phyloP scores from a whole-genome alignment of 768 basidiomycete genomes.

The Steccherinum ochraceum region DNA sequence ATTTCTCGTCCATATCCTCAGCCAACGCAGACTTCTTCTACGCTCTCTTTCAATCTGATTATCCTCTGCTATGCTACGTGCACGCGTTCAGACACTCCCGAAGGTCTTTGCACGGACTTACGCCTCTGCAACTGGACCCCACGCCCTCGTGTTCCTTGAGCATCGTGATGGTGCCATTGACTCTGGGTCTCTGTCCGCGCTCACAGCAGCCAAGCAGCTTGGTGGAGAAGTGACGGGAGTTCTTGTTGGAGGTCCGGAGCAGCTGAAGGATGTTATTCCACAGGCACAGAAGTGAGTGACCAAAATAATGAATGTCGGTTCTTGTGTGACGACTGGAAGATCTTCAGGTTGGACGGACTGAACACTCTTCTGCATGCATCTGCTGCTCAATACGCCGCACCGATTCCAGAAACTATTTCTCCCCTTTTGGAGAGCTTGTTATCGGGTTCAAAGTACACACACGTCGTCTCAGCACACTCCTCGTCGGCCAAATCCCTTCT shows the following conservation, averaged over 20 bases:
- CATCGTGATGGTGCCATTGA: slow-evolving; percentile 79
- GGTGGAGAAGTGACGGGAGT: slow-evolving; percentile 84
- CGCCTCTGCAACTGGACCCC: slow-evolving; percentile 54
- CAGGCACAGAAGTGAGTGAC: slow-evolving; percentile 72
- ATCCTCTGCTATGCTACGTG: slow-evolving; percentile 18
- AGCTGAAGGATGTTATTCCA: slow-evolving; percentile 60
- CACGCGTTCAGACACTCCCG: slow-evolving; percentile 7
- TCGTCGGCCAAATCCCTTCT: slow-evolving; percentile 89
- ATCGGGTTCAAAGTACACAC: slow-evolving; percentile 66
- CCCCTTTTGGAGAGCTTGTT: slow-evolving; percentile 79
- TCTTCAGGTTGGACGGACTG: slow-evolving; percentile 58
- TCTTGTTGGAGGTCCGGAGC: slow-evolving; percentile 61
- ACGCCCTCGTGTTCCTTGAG: slow-evolving; percentile 86
- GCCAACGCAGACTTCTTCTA: no score
- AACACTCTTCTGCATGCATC: slow-evolving; percentile 62
- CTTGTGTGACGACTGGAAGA: neutral
- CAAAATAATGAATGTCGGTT: neutral
- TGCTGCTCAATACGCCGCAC: slow-evolving; percentile 61
- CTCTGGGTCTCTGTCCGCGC: slow-evolving; percentile 79
- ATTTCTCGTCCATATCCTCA: no score
- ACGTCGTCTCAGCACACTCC: slow-evolving; percentile 88
- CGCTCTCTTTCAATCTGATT: no score
- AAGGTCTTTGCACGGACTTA: slow-evolving; percentile 36
- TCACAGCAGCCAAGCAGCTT: slow-evolving; percentile 84
- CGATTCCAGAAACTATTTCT: slow-evolving; percentile 71